These are phyloP conservation scores for Aurifilum marmelostoma DNA, from an alignment of 2,329 filamentous ascomycete species.

Conservation along the genomic window DNA sequence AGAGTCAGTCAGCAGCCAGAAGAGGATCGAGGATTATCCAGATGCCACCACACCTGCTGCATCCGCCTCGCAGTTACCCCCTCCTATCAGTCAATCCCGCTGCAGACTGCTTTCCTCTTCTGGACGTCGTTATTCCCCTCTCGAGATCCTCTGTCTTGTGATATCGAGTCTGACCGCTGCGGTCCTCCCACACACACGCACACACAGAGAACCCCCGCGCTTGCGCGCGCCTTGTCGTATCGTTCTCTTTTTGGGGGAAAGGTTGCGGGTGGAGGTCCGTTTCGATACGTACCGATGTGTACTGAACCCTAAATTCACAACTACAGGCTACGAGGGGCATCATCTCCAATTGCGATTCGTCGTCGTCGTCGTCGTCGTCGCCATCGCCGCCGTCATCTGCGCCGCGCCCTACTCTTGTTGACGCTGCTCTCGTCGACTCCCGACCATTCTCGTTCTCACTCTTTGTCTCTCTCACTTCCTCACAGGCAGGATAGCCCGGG, in stretches of 20 bases:
- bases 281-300: neutral
- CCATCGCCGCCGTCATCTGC: neutral
- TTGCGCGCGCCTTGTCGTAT: neutral
- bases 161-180: neutral
- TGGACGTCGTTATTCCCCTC: neutral
- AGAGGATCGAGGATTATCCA: conserved; percentile 18
- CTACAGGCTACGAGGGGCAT: conserved; percentile 1
- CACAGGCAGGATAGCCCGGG: neutral
- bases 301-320: neutral
- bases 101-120: conserved; percentile 1
- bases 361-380: neutral
- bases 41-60: conserved; percentile 19
- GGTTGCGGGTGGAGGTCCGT: neutral
- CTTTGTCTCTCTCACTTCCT: neutral
- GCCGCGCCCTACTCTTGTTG: neutral
- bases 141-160: neutral
- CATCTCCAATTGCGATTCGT: neutral
- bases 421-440: neutral
- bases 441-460: neutral
- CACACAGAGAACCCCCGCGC: neutral
- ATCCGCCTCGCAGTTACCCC: conserved; percentile 1
- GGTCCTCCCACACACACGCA: neutral
- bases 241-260: neutral
- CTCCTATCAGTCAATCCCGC: neutral
- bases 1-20: neutral